A percentile compares a stretch with the other conserved stretches of the same genome.
phyloP scores from a whole-genome alignment of 228 moss, liverwort and hornwort genomes.

The Sphagnum magellanicum region DNA sequence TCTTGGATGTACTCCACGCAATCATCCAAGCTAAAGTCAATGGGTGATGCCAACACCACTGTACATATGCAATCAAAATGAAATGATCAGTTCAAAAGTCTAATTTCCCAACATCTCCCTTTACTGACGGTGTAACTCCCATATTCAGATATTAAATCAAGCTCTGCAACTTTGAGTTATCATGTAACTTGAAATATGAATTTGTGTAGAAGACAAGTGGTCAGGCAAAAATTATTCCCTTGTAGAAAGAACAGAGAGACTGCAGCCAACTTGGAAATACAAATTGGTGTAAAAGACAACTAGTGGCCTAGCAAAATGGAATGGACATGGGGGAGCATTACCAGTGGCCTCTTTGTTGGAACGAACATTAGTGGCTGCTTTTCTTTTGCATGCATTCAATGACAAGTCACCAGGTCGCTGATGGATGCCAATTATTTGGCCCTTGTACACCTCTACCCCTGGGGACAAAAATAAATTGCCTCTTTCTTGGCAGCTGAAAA shows the following conservation, averaged over 20 bases:
- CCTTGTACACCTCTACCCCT: constrained; percentile 78
- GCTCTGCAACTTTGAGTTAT: too few relatives aligned
- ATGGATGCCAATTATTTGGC: constrained; percentile 93
- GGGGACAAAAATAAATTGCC: constrained; percentile 70
- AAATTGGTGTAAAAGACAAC: too few relatives aligned
- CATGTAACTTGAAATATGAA: too few relatives aligned
- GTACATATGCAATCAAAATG: constrained; percentile 1
- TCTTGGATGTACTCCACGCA: constrained; percentile 97
- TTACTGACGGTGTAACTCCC: too few relatives aligned
- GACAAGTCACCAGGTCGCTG: constrained; percentile 86
- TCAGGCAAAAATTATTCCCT: too few relatives aligned
- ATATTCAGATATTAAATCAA: too few relatives aligned
- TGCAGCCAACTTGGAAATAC: too few relatives aligned
- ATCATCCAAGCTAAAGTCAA: constrained; percentile 84
- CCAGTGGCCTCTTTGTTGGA: constrained; percentile 98
- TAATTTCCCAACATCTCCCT: too few relatives aligned
- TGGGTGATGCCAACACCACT: constrained; percentile 78
- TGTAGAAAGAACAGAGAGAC: too few relatives aligned
- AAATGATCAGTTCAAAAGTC: too few relatives aligned
- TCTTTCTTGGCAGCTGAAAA: constrained; percentile 93
- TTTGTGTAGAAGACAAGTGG: too few relatives aligned
- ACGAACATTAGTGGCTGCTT: constrained; percentile 91
- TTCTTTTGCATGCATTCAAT: constrained; percentile 85
- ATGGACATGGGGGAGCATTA: constrained; percentile 1
- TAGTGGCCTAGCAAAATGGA: too few relatives aligned